Conservation (phyloP, 345 rosid species). For the Hibiscus trionum region DNA sequence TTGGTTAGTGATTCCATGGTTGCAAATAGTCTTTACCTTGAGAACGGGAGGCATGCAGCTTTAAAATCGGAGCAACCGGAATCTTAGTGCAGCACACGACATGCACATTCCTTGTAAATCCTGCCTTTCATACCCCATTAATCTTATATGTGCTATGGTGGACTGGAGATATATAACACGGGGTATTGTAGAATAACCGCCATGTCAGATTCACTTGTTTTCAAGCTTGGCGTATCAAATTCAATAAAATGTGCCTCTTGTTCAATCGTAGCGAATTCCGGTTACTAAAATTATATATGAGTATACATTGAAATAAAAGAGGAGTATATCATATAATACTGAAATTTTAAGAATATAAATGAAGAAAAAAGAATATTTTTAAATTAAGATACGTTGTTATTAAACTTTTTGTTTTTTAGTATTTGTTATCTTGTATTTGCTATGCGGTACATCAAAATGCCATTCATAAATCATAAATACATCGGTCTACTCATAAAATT, state of each 20-base stretch:
- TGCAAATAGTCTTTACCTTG: slow-evolving; percentile 70
- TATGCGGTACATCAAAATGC: too few species aligned
- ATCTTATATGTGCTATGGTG: not conserved
- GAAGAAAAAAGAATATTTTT: too few species aligned
- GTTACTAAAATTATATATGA: too few species aligned
- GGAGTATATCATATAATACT: too few species aligned
- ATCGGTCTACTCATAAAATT: too few species aligned
- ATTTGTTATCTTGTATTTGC: too few species aligned
- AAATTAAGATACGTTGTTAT: too few species aligned
- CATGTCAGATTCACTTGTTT: not conserved
- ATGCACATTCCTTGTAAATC: slow-evolving; percentile 19
- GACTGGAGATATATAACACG: not conserved
- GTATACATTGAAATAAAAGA: too few species aligned
- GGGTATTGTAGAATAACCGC: slow-evolving; percentile 28
- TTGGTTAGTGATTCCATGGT: slow-evolving; percentile 94
- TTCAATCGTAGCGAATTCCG: not conserved
- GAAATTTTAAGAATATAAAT: too few species aligned
- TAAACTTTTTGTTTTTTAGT: too few species aligned
- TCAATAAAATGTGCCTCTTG: slow-evolving; percentile 3
- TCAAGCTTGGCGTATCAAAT: not conserved
- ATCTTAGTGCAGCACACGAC: slow-evolving; percentile 6
- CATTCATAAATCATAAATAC: too few species aligned
- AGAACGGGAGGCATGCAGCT: slow-evolving; percentile 36
- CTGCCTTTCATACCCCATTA: not conserved
- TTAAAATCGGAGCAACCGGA: slow-evolving; percentile 38